A percentile compares a stretch with the other conserved stretches of the same genome.
These are phyloP conservation scores for Gossypium ekmanianum DNA, from an alignment of 345 rosid species.

Conservation along the genomic window DNA sequence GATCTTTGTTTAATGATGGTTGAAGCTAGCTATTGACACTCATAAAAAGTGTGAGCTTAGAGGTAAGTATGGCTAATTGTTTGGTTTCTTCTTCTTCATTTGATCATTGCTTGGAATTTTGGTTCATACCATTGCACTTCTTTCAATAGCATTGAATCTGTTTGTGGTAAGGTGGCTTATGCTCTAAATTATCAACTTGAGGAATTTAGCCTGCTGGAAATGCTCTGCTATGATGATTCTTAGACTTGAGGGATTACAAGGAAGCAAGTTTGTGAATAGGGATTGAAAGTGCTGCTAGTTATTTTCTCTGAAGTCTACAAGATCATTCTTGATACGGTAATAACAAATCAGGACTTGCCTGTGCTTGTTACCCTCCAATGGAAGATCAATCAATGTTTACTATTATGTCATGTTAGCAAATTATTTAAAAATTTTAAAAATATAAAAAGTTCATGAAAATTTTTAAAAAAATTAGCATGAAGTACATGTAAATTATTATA, in stretches of 20 bases:
- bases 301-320: not conserved
- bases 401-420: too few relatives aligned
- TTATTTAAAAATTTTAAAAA: too few relatives aligned
- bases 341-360: not conserved
- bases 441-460: too few relatives aligned
- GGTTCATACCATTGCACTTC: not conserved
- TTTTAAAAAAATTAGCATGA: too few relatives aligned
- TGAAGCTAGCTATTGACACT: too few relatives aligned
- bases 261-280: not conserved
- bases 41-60: too few relatives aligned
- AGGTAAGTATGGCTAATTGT: not conserved
- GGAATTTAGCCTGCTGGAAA: not conserved
- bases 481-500: too few relatives aligned
- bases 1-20: too few relatives aligned
- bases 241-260: constrained; percentile 3
- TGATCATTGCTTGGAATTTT: constrained; percentile 13
- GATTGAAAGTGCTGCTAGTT: not conserved
- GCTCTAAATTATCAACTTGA: not conserved
- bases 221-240: not conserved
- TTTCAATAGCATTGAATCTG: not conserved
- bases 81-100: not conserved
- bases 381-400: not conserved
- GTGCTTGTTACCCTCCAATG: not conserved
- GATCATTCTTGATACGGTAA: not conserved
- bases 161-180: not conserved